These are phyloP conservation scores for Scedosporium dehoogii DNA, from an alignment of 2,329 filamentous ascomycete species.

Conservation along the genomic window DNA sequence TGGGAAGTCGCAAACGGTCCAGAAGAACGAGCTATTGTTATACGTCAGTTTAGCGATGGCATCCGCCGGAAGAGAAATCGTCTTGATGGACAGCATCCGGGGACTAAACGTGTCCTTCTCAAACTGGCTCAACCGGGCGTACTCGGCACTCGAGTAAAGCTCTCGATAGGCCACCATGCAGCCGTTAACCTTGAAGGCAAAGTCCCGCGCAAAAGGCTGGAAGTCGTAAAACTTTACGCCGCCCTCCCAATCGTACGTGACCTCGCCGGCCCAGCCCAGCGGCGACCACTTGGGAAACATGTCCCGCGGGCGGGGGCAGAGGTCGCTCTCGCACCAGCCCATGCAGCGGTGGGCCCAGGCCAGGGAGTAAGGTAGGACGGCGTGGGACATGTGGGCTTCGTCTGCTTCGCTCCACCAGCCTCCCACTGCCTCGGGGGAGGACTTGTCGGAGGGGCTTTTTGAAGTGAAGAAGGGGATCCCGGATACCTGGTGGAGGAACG, in stretches of 20 bases:
- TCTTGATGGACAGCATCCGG: background rate
- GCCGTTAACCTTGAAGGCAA: background rate
- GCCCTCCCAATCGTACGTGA: constrained; percentile 2
- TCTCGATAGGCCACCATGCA: background rate
- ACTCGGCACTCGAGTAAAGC: background rate
- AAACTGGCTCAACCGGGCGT: background rate
- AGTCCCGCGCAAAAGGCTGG: background rate
- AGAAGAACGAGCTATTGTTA: background rate
- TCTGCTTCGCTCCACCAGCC: background rate
- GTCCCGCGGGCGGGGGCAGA: background rate
- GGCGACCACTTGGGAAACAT: constrained; percentile 1
- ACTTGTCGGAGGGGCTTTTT: background rate
- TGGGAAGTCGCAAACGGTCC: background rate
- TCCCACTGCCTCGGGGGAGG: background rate
- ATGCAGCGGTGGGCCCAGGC: background rate
- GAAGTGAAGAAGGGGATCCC: background rate
- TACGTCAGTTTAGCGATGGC: background rate
- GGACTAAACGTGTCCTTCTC: background rate
- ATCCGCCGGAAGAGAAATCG: background rate
- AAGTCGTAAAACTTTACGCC: background rate
- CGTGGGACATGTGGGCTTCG: background rate
- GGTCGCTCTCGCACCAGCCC: background rate
- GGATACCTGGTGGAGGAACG: background rate
- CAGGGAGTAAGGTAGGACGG: background rate
- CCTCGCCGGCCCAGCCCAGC: background rate